phyloP scores from a whole-genome alignment of 2,329 filamentous ascomycete genomes.

The Alternaria ventricosa region DNA sequence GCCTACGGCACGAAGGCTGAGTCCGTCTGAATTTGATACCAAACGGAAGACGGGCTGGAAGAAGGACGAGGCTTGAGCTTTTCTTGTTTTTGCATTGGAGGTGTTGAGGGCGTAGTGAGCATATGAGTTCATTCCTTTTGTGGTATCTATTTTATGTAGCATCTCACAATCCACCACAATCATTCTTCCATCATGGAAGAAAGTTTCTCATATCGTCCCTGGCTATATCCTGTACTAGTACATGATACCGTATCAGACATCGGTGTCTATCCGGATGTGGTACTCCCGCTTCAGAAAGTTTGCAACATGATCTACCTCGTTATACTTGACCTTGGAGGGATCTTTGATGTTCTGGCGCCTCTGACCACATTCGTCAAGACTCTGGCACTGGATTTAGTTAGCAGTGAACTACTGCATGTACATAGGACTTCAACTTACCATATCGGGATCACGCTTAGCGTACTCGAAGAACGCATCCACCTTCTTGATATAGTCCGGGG shows the following conservation, averaged over 20 bases:
- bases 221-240: background rate
- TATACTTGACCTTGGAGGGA: constrained; percentile 9
- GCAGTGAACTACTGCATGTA: background rate
- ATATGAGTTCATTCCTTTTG: background rate
- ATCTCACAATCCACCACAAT: background rate
- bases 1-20: constrained; percentile 6
- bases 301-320: constrained; percentile 24
- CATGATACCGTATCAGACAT: background rate
- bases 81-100: background rate
- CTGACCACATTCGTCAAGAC: constrained; percentile 21
- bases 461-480: constrained; percentile 29
- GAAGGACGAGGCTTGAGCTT: constrained; percentile 5
- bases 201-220: background rate
- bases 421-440: constrained; percentile 18
- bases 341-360: constrained; percentile 1
- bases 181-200: background rate
- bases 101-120: background rate
- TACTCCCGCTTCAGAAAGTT: constrained; percentile 33
- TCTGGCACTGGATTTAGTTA: constrained; percentile 21
- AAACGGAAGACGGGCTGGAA: constrained; percentile 19
- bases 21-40: constrained; percentile 8
- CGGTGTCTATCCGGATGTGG: constrained; percentile 16
- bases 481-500: constrained; percentile 7
- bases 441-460: constrained; percentile 26
- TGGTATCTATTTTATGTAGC: background rate